phyloP scores from a whole-genome alignment of 352 stramenopile genomes.

The Phytophthora cajani region DNA sequence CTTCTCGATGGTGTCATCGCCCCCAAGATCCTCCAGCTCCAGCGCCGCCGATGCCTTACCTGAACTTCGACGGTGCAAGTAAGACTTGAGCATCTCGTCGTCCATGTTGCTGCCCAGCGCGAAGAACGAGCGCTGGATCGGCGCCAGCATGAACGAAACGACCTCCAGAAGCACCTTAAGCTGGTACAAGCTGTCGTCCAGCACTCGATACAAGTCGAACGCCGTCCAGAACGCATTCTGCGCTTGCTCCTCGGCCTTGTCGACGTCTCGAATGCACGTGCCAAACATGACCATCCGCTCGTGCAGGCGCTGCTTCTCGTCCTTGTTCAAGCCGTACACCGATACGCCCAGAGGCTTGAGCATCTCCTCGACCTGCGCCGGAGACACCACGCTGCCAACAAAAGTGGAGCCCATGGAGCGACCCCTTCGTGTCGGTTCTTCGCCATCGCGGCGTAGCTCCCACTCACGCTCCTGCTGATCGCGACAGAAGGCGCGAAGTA shows the following conservation, averaged over 20 bases:
- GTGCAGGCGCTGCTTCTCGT: conserved; percentile 62
- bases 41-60: conserved; percentile 29
- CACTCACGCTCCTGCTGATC: conserved; percentile 60
- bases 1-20: conserved; percentile 66
- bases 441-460: conserved; percentile 22
- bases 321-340: conserved; percentile 68
- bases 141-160: conserved; percentile 69
- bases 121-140: conserved; percentile 76
- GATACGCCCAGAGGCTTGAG: conserved; percentile 64
- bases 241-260: conserved; percentile 59
- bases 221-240: conserved; percentile 67
- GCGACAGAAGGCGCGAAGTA: conserved; percentile 60
- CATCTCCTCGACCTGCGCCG: conserved; percentile 57
- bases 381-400: conserved; percentile 36
- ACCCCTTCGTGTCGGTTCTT: conserved; percentile 31
- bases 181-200: conserved; percentile 79
- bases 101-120: conserved; percentile 70
- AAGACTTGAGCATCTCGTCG: conserved; percentile 64
- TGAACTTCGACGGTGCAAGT: conserved; percentile 42
- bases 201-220: conserved; percentile 71
- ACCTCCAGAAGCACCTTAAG: conserved; percentile 80
- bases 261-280: conserved; percentile 47
- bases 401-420: conserved; percentile 27
- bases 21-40: conserved; percentile 36
- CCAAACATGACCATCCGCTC: conserved; percentile 62